Percentiles rank a stretch among this genome's conserved stretches.
Conservation (phyloP, 805 yeast species). For the Metschnikowia bowlesiae region DNA sequence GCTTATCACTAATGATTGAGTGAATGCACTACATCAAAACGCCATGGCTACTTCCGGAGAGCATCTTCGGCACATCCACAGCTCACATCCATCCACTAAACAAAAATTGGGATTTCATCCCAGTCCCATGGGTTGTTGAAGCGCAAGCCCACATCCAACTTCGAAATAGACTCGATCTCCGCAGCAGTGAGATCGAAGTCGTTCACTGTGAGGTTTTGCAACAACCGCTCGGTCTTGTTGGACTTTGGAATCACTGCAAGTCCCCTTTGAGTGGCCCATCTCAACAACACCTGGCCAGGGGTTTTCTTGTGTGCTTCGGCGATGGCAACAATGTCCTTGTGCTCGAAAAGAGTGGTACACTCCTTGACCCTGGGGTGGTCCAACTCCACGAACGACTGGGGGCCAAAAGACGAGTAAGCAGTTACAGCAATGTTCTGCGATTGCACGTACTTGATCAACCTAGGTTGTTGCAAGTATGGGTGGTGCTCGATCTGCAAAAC, state of each 20-base stretch:
- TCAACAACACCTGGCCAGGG: constrained; percentile 19
- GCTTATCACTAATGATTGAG: too few relatives aligned
- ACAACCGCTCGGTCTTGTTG: constrained; percentile 19
- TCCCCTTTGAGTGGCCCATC: constrained; percentile 21
- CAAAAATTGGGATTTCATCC: constrained; percentile 19
- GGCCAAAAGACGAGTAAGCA: constrained; percentile 21
- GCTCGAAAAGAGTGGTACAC: constrained; percentile 14
- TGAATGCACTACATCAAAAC: too few relatives aligned
- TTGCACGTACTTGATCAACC: constrained; percentile 25
- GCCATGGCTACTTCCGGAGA: too few relatives aligned
- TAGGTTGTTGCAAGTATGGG: constrained; percentile 79
- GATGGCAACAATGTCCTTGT: constrained; percentile 12
- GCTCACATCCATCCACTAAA: not conserved
- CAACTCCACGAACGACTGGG: constrained; percentile 19
- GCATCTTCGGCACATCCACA: too few relatives aligned
- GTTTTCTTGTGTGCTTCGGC: constrained; percentile 15
- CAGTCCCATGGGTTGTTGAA: constrained; percentile 68
- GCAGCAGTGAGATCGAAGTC: constrained; percentile 18
- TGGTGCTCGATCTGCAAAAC: constrained; percentile 88
- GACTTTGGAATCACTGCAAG: constrained; percentile 20
- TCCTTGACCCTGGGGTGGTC: constrained; percentile 17
- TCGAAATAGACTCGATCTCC: constrained; percentile 45
- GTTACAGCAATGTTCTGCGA: constrained; percentile 17
- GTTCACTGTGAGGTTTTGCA: constrained; percentile 18
- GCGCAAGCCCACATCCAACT: constrained; percentile 64